A percentile compares a stretch with the other conserved stretches of the same genome.
Evolutionary conservation across 2,329 filamentous ascomycete species (phyloP).

Genomic region (Aspergillus viridinutans): DNA sequence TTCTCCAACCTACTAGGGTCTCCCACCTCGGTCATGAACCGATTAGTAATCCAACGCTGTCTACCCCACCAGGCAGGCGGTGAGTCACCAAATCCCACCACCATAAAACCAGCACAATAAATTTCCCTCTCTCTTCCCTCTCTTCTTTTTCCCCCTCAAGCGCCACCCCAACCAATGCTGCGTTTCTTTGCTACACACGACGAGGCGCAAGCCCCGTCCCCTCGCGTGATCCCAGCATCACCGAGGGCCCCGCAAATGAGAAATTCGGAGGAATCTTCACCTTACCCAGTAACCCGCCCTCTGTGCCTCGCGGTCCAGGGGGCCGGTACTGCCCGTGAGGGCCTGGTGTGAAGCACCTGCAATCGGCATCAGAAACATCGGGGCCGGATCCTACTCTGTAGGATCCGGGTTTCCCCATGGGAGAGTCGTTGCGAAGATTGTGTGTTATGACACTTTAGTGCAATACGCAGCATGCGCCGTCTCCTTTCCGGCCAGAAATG

Average conservation of each 20-base stretch:
- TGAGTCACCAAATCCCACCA: slow-evolving; percentile 7
- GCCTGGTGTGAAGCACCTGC: slow-evolving; percentile 82
- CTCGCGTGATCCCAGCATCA: slow-evolving; percentile 14
- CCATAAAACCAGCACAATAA: slow-evolving; percentile 8
- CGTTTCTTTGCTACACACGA: slow-evolving; percentile 90
- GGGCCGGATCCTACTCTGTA: slow-evolving; percentile 38
- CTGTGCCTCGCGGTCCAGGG: slow-evolving; percentile 20
- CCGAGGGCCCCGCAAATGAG: slow-evolving; percentile 68
- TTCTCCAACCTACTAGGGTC: not conserved
- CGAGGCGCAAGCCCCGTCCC: slow-evolving; percentile 42
- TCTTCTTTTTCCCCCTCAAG: slow-evolving; percentile 53
- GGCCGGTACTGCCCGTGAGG: slow-evolving; percentile 70
- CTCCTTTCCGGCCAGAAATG: slow-evolving; percentile 32
- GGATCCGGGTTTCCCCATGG: slow-evolving; percentile 62
- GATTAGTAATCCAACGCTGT: not conserved
- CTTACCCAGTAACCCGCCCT: slow-evolving; percentile 40
- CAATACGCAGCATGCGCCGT: slow-evolving; percentile 80
- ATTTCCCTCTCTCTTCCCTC: slow-evolving; percentile 21
- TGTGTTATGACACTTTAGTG: slow-evolving; percentile 83
- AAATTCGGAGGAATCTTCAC: slow-evolving; percentile 99
- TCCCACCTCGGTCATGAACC: no score
- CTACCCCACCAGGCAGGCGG: slow-evolving; percentile 10
- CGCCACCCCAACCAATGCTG: slow-evolving; percentile 85
- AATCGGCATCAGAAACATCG: slow-evolving; percentile 90
- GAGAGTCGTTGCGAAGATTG: slow-evolving; percentile 93